phyloP scores from a whole-genome alignment of 2,329 filamentous ascomycete species.

The Macrophomina phaseolina region DNA sequence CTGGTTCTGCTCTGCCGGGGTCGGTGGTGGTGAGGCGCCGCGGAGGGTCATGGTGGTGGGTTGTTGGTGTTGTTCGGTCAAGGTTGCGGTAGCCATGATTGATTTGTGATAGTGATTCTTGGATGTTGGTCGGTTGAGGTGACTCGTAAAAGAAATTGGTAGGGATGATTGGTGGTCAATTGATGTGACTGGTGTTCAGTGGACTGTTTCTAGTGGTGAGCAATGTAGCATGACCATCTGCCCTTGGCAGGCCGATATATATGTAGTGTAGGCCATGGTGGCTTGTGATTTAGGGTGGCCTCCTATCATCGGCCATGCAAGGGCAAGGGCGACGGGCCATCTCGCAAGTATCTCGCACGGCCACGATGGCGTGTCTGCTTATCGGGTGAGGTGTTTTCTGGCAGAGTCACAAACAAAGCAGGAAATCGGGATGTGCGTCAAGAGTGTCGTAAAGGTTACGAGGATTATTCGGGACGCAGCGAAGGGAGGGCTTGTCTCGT shows the following conservation, averaged over 20 bases:
- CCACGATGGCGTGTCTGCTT: slow-evolving; percentile 9
- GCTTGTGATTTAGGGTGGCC: background rate
- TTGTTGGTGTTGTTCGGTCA: slow-evolving; percentile 37
- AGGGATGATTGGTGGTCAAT: background rate
- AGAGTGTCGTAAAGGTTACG: background rate
- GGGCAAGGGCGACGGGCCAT: slow-evolving; percentile 3
- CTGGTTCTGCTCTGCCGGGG: background rate
- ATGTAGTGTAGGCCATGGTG: background rate
- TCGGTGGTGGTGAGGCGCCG: slow-evolving; percentile 6
- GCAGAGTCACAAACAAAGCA: background rate
- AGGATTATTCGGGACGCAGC: slow-evolving; percentile 4
- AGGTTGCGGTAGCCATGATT: slow-evolving; percentile 51
- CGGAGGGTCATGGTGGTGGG: slow-evolving; percentile 24
- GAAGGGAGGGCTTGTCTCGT: background rate
- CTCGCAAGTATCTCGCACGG: slow-evolving; percentile 12
- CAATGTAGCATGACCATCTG: background rate
- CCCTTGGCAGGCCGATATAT: slow-evolving; percentile 17
- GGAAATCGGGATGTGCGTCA: slow-evolving; percentile 16
- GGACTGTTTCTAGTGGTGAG: background rate
- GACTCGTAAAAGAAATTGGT: background rate
- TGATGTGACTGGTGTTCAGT: slow-evolving; percentile 5
- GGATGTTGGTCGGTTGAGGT: background rate
- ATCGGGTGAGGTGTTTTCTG: slow-evolving; percentile 22
- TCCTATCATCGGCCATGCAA: background rate
- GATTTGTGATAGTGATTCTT: slow-evolving; percentile 4